phyloP scores from a whole-genome alignment of 768 basidiomycete genomes.

The Clavaria fumosa region DNA sequence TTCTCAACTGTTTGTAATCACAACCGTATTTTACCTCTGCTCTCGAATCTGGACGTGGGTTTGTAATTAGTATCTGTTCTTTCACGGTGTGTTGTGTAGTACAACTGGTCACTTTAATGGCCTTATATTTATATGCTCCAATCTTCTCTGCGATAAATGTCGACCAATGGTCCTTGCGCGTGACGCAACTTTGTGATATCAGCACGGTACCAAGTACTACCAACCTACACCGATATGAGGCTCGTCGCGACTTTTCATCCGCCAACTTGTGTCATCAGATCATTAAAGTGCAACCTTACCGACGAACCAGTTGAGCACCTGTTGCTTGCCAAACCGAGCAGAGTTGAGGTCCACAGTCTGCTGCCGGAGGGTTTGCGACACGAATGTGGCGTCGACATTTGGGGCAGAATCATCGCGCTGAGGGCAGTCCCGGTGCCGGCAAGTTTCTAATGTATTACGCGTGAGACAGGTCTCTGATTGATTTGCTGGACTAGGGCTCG shows the following conservation, averaged over 20 bases:
- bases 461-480: background rate
- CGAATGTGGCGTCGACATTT: conserved; percentile 47
- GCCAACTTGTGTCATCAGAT: conserved; percentile 55
- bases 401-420: conserved; percentile 49
- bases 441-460: conserved; percentile 12
- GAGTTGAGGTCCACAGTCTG: conserved; percentile 54
- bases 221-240: conserved; percentile 31
- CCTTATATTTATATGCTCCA: no score
- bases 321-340: conserved; percentile 50
- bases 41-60: no score
- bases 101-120: no score
- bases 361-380: conserved; percentile 41
- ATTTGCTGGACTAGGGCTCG: conserved; percentile 17
- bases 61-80: no score
- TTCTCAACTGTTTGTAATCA: no score
- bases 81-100: no score
- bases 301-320: conserved; percentile 40
- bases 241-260: conserved; percentile 64
- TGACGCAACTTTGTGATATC: no score
- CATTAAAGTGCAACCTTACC: conserved; percentile 51
- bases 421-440: conserved; percentile 42
- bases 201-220: no score
- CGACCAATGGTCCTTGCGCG: no score
- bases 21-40: no score
- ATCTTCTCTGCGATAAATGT: no score